Base-by-base conservation (phyloP, 2,329 filamentous ascomycete species). In the Xylaria sp. region DNA sequence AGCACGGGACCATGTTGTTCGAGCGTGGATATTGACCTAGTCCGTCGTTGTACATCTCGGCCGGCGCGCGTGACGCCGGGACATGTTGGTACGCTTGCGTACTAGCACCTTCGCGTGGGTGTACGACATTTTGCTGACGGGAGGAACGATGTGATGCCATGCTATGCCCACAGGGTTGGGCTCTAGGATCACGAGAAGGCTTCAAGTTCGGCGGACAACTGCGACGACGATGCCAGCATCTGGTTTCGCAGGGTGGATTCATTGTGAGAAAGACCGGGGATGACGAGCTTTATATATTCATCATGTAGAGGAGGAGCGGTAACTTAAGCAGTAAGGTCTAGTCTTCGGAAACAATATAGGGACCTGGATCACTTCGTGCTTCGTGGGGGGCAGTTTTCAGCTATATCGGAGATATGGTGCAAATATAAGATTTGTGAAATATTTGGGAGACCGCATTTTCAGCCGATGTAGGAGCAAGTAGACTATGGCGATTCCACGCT, bases 381-480 rank as follows among this genome's bases (percentile, higher is more conserved):
- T 20, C 11, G 9, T 15, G 28, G 9, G 46, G n/a, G 1, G 5
- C 17, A 56, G n/a, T 4, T 4, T 20, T 56, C 31, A 23, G 31
- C 53, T 56, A 38, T 38, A 23, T 56, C 49, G 33, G 53, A 38
- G 17, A 23, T 23, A 38, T 56, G 53, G n/a, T 20, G 53, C n/a
- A n/a, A 38, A 2, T 31, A 36, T 56, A 36, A 38, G 11, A 33
- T 56, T 56, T 10, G 23, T 23, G 33, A 38, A 20, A 17, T 38
- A 36, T 6, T 2, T 36, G 53, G 31, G 31, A 10, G 11, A 3
- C 9, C 2, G 53, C 33, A 4, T 28, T 54, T 54, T n/a, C 6
- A 10, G 17, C 53, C 53, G 53, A 38, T 36, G n/a, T 6, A 56
- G 53, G 53, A 56, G 53, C 33, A 38, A 56, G 23, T 6, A 23